phyloP scores from a whole-genome alignment of 2,329 filamentous ascomycete genomes.

The Aureobasidium subglaciale region DNA sequence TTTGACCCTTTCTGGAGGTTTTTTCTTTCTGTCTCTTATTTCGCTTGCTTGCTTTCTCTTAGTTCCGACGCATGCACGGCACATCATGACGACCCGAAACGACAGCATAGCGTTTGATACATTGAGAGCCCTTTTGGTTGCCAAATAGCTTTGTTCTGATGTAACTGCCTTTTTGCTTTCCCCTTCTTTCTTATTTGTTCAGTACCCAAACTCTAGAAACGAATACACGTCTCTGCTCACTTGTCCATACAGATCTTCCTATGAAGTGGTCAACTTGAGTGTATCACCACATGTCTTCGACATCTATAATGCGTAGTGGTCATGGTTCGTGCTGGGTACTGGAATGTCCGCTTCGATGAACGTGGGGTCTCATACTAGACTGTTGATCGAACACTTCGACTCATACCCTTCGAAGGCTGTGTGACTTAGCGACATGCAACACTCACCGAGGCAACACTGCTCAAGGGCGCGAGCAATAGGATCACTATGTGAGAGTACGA shows the following conservation, averaged over 20 bases:
- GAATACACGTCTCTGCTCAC: neutral
- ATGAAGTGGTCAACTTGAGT: neutral
- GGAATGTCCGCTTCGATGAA: too few species aligned
- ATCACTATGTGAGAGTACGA: too few species aligned
- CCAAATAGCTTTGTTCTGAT: neutral
- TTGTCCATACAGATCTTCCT: neutral
- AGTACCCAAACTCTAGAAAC: neutral
- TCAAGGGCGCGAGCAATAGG: too few species aligned
- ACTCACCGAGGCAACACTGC: too few species aligned
- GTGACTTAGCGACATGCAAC: too few species aligned
- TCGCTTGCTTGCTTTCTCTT: neutral
- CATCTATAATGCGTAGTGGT: too few species aligned
- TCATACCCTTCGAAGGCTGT: too few species aligned
- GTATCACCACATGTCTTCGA: too few species aligned
- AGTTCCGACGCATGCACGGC: neutral
- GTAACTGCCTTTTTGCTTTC: neutral
- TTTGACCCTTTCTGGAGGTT: neutral
- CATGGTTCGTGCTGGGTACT: too few species aligned
- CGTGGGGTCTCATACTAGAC: too few species aligned
- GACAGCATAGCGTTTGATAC: slow-evolving; percentile 2
- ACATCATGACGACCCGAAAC: slow-evolving; percentile 5
- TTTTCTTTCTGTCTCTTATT: neutral
- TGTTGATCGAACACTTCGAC: too few species aligned
- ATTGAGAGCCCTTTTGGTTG: neutral
- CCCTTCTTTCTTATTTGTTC: neutral